Evolutionary conservation across 169 alveolate species (phyloP).

Genomic region (Cryptosporidium sp.): DNA sequence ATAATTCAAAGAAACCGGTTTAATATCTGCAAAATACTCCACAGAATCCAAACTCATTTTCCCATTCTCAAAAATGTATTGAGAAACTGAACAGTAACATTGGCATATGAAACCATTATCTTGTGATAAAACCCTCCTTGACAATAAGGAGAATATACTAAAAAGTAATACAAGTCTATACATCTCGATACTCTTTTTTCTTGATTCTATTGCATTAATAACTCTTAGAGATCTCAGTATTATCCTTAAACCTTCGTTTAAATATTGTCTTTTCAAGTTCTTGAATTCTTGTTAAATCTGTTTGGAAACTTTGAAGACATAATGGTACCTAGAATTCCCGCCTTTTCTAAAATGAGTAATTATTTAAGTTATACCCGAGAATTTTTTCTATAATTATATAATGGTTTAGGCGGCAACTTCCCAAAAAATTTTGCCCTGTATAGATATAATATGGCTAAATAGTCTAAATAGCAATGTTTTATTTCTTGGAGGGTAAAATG

Average conservation of each 20-base stretch:
- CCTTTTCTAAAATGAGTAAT: neutral
- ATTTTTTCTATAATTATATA: neutral
- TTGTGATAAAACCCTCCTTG: constrained; percentile 48
- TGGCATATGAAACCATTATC: constrained; percentile 57
- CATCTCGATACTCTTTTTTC: neutral
- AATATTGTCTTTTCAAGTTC: neutral
- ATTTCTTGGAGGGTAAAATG: neutral
- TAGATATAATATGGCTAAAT: neutral
- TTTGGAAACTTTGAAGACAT: constrained; percentile 16
- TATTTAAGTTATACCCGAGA: neutral
- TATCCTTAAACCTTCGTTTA: neutral
- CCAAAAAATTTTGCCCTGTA: neutral
- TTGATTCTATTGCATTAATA: neutral
- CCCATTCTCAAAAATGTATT: constrained; percentile 24
- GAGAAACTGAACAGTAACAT: constrained; percentile 57
- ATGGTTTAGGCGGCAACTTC: neutral
- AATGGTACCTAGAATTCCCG: constrained; percentile 40
- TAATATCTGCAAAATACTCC: constrained; percentile 35
- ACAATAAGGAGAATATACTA: constrained; percentile 13
- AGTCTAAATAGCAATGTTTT: neutral
- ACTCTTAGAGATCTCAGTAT: neutral
- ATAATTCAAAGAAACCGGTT: neutral
- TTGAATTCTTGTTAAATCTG: constrained; percentile 4
- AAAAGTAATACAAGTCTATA: constrained; percentile 4
- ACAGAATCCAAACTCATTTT: constrained; percentile 37